Conservation (phyloP, 2,329 filamentous ascomycete species). For the Orbilia ellipsospora region DNA sequence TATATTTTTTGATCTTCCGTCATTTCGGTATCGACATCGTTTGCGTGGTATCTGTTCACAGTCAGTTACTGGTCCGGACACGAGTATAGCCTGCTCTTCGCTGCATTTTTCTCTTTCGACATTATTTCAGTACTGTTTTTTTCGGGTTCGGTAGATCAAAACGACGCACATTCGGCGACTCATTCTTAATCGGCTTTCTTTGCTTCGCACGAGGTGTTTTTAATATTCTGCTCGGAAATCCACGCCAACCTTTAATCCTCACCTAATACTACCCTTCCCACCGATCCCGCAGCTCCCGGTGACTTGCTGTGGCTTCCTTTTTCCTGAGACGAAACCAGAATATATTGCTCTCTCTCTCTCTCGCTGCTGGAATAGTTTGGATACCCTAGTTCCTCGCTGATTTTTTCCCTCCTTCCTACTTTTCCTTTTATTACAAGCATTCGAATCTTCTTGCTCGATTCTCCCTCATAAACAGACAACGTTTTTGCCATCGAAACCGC, state of each 20-base stretch:
- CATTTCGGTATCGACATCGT: neutral
- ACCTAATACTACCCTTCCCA: constrained; percentile 33
- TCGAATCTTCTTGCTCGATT: constrained; percentile 30
- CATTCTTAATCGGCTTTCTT: neutral
- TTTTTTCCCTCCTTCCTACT: constrained; percentile 11
- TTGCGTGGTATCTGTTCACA: neutral
- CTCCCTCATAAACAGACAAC: constrained; percentile 43
- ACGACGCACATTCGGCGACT: neutral
- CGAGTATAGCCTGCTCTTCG: neutral
- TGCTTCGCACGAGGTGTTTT: constrained; percentile 45
- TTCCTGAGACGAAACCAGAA: constrained; percentile 23
- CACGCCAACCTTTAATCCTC: constrained; percentile 34
- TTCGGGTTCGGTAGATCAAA: constrained; percentile 35
- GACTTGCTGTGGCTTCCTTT: constrained; percentile 13
- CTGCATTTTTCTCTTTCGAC: constrained; percentile 9
- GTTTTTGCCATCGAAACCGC: constrained; percentile 43
- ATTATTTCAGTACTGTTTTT: neutral
- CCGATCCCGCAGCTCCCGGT: constrained; percentile 23
- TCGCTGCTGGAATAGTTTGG: constrained; percentile 2
- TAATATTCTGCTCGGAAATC: constrained; percentile 53
- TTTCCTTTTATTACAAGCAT: constrained; percentile 14
- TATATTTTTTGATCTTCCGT: neutral
- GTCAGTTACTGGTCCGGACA: constrained; percentile 7
- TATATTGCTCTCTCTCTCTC: constrained; percentile 13
- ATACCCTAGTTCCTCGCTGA: constrained; percentile 15